A percentile compares a stretch with the other conserved stretches of the same genome.
Evolutionary conservation across 2,329 filamentous ascomycete species (phyloP).

Genomic region (Dactylellina cionopaga): DNA sequence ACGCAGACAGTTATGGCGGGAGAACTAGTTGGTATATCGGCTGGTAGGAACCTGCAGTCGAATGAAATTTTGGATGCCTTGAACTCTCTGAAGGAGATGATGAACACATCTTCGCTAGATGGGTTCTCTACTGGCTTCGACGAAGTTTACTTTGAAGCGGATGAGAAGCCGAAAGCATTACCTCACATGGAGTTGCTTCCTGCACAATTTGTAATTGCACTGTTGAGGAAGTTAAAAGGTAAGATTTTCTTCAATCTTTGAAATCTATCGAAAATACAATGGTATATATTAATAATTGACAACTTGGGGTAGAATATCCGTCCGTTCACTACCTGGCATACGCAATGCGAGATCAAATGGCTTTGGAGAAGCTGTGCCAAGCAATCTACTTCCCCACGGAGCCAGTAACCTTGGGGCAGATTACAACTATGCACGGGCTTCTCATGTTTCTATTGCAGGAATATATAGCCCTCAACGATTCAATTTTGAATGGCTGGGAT

Average conservation of each 20-base stretch:
- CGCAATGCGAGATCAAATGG: constrained; percentile 43
- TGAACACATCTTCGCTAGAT: constrained; percentile 42
- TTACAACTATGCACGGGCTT: constrained; percentile 49
- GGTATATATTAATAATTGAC: neutral
- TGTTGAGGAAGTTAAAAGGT: constrained; percentile 40
- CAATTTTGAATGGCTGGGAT: constrained; percentile 38
- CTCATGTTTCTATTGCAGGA: constrained; percentile 39
- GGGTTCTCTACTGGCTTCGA: constrained; percentile 36
- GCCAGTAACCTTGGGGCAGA: constrained; percentile 38
- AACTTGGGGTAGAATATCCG: constrained; percentile 25
- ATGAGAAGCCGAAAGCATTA: constrained; percentile 29
- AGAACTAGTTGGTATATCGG: constrained; percentile 35
- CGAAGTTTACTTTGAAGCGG: constrained; percentile 43
- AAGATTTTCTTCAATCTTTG: neutral
- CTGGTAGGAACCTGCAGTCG: constrained; percentile 27
- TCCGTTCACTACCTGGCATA: constrained; percentile 43
- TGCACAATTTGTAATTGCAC: constrained; percentile 32
- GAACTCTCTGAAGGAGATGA: constrained; percentile 45
- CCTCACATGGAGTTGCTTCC: constrained; percentile 42
- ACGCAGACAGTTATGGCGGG: constrained; percentile 44
- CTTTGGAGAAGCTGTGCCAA: constrained; percentile 43
- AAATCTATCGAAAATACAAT: neutral
- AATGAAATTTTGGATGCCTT: constrained; percentile 44
- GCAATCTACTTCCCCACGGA: constrained; percentile 48
- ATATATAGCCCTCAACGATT: constrained; percentile 30